phyloP scores from a whole-genome alignment of 2,329 filamentous ascomycete species.

The Aspergillus phoenicis region DNA sequence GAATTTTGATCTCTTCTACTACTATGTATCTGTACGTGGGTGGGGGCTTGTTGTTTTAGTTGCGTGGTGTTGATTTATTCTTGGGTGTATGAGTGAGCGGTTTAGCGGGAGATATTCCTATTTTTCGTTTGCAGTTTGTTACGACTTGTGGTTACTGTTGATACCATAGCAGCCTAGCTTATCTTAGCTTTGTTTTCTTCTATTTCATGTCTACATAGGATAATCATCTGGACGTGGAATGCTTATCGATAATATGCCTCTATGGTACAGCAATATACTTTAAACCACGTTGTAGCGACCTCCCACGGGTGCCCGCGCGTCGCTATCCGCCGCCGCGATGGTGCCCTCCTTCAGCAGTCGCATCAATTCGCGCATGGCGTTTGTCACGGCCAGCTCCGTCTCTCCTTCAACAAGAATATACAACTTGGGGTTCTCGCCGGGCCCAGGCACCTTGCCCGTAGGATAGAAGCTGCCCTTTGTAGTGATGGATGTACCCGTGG shows the following conservation, averaged over 20 bases:
- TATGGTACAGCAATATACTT: conserved; percentile 23
- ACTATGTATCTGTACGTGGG: background rate
- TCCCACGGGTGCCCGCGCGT: conserved; percentile 73
- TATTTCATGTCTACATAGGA: background rate
- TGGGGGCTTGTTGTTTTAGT: background rate
- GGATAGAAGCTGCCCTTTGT: conserved; percentile 93
- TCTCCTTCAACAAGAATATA: conserved; percentile 98
- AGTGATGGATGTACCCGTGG: conserved; percentile 93
- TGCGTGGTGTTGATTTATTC: background rate
- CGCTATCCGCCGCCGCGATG: conserved; percentile 83
- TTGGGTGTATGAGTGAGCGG: background rate
- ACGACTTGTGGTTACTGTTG: background rate
- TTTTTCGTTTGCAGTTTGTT: background rate
- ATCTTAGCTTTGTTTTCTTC: background rate
- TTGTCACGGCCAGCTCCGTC: conserved; percentile 87
- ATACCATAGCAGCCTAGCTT: conserved; percentile 2
- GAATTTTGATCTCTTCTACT: conserved; percentile 17
- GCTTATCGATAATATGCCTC: conserved; percentile 2
- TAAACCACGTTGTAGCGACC: conserved; percentile 85
- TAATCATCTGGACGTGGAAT: no score
- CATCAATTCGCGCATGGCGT: conserved; percentile 87
- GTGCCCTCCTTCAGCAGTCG: conserved; percentile 87
- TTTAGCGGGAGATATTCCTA: background rate
- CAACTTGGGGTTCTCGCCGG: conserved; percentile 82
- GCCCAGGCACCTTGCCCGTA: conserved; percentile 74